Conservation (phyloP, 108 stramenopile species). For the Fragilaria crotonensis region DNA sequence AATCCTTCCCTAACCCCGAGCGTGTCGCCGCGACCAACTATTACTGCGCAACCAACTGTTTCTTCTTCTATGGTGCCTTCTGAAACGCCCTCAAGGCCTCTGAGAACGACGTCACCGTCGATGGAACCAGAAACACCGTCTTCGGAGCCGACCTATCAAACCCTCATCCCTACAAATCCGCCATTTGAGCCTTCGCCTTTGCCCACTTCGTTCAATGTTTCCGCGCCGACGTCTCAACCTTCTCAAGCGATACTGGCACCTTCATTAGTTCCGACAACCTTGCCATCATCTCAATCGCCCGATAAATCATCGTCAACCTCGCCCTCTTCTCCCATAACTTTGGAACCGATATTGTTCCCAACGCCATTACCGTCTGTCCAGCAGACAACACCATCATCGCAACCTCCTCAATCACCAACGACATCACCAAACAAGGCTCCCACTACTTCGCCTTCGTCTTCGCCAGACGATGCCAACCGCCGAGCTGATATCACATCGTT, state of each 20-base stretch:
- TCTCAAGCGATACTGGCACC: no score
- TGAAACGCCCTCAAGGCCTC: no score
- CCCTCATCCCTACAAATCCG: no score
- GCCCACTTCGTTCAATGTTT: no score
- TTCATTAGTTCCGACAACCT: not conserved
- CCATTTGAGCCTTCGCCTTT: no score
- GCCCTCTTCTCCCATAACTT: not conserved
- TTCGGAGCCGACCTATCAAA: no score
- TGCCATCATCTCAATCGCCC: not conserved
- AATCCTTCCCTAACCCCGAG: not conserved
- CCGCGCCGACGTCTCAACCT: no score
- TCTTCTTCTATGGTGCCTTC: no score
- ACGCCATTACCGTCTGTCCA: not conserved
- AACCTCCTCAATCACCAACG: not conserved
- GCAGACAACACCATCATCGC: not conserved
- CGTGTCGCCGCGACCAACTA: not conserved
- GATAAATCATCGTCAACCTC: not conserved
- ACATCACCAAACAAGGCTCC: not conserved
- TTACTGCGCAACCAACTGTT: not conserved
- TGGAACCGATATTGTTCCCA: not conserved
- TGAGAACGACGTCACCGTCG: no score
- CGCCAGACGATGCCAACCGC: not conserved
- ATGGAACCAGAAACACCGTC: no score
- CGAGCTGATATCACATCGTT: conserved; percentile 1
- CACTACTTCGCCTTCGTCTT: not conserved